These are phyloP conservation scores for Vanilla planifolia DNA, from an alignment of 106 monocot genomes.

Conservation along the genomic window DNA sequence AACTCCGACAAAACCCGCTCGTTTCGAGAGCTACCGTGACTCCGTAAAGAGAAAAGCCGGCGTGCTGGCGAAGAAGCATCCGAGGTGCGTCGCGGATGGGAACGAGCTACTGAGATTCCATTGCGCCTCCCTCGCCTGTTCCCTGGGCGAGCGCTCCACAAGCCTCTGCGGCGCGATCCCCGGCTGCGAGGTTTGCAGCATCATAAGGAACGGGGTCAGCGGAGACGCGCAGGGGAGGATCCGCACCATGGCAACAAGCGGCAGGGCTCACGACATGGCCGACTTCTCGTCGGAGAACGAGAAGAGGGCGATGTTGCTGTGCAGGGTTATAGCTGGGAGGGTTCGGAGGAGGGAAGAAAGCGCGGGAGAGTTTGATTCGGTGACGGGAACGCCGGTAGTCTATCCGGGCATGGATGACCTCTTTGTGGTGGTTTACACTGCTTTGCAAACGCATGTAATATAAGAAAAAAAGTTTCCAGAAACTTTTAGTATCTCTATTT, in stretches of 20 bases:
- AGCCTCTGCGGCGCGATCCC: conserved; percentile 32
- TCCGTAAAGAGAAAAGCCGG: conserved; percentile 49
- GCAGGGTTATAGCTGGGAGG: conserved; percentile 86
- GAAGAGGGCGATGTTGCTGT: conserved; percentile 78
- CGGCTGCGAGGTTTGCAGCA: conserved; percentile 53
- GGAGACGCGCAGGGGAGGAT: conserved; percentile 36
- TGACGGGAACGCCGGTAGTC: background rate
- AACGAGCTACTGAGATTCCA: conserved; percentile 85
- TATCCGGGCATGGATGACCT: conserved; percentile 1
- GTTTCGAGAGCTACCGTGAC: conserved; percentile 70
- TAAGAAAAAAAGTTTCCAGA: no score
- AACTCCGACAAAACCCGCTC: conserved; percentile 50
- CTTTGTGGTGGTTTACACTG: conserved; percentile 6
- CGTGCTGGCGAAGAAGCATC: conserved; percentile 49
- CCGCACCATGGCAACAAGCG: conserved; percentile 62
- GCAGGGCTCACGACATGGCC: conserved; percentile 52
- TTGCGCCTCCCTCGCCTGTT: conserved; percentile 47
- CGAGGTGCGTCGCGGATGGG: conserved; percentile 81
- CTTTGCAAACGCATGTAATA: no score
- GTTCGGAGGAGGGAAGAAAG: conserved; percentile 35
- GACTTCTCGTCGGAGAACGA: conserved; percentile 16
- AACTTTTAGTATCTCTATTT: no score
- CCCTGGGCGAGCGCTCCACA: conserved; percentile 47
- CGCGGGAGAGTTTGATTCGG: conserved; percentile 1
- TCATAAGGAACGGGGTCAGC: conserved; percentile 71